These are phyloP conservation scores for Tetradesmus lagerheimii DNA, from an alignment of 139 green algal genomes.

Conservation along the genomic window DNA sequence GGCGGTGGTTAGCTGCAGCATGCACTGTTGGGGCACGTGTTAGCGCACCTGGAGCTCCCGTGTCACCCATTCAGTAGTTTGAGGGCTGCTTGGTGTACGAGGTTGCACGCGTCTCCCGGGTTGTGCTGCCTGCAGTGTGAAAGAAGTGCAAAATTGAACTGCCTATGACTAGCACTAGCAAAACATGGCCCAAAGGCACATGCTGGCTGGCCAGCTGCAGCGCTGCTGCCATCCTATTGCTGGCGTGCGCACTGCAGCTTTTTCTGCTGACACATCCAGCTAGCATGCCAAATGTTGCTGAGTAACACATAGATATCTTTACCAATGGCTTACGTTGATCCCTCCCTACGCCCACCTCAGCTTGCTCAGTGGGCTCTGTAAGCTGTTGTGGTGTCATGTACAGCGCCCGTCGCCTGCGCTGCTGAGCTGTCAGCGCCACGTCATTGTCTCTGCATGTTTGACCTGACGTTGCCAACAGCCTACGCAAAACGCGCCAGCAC, in stretches of 20 bases:
- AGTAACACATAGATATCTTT: too few species aligned
- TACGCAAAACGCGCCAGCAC: background rate
- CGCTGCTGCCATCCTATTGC: background rate
- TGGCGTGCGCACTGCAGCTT: too few species aligned
- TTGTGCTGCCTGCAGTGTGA: background rate
- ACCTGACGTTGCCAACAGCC: background rate
- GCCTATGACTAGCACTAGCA: too few species aligned
- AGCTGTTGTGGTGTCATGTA: constrained; percentile 3
- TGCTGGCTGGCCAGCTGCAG: background rate
- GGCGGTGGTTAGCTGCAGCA: background rate
- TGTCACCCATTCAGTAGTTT: background rate
- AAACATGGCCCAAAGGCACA: too few species aligned
- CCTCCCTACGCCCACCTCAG: background rate
- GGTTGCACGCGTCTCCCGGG: background rate
- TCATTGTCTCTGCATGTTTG: background rate
- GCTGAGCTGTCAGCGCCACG: constrained; percentile 18
- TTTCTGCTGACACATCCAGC: background rate
- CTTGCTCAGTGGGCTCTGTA: background rate
- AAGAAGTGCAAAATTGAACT: too few species aligned
- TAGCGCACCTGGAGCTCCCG: background rate
- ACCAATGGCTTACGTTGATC: too few species aligned
- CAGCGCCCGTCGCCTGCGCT: constrained; percentile 12
- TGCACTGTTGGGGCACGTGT: background rate
- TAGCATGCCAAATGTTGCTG: too few species aligned
- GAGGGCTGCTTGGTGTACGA: background rate